Percentiles rank a stretch among this genome's conserved stretches.
phyloP scores from a whole-genome alignment of 352 stramenopile genomes.

The Phytophthora parvispora region DNA sequence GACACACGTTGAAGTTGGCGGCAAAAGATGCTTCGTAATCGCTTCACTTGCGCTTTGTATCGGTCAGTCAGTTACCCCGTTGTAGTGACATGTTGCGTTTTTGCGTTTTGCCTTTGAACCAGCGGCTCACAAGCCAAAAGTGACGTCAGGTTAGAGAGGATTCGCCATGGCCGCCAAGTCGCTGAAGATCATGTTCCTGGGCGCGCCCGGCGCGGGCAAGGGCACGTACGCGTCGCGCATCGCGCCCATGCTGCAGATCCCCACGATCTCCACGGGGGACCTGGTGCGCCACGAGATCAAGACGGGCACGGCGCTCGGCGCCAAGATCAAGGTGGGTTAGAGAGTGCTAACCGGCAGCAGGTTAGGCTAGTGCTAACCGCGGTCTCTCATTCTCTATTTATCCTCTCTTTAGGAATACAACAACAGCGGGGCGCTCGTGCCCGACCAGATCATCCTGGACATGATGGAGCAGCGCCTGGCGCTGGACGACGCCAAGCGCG shows the following conservation, averaged over 20 bases:
- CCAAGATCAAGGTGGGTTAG: constrained; percentile 73
- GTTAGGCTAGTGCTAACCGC: constrained; percentile 1
- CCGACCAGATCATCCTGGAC: constrained; percentile 91
- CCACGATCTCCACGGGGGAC: constrained; percentile 92
- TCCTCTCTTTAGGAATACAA: constrained; percentile 70
- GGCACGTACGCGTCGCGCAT: constrained; percentile 92
- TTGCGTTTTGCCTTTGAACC: background rate
- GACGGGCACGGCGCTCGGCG: constrained; percentile 71
- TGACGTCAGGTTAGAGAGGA: constrained; percentile 10
- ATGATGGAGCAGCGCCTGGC: constrained; percentile 88
- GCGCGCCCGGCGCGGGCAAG: constrained; percentile 91
- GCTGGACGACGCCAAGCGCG: constrained; percentile 71
- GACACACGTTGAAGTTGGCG: constrained; percentile 15
- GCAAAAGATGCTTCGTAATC: constrained; percentile 15
- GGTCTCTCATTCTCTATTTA: background rate
- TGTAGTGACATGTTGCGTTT: constrained; percentile 22
- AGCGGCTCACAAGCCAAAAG: constrained; percentile 17
- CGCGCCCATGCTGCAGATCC: constrained; percentile 86
- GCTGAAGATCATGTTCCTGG: constrained; percentile 93
- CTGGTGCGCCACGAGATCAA: constrained; percentile 93
- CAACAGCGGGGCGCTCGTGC: constrained; percentile 84
- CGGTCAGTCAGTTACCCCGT: background rate
- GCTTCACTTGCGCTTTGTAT: constrained; percentile 2
- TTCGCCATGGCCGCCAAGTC: constrained; percentile 40
- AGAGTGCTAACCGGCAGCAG: background rate